Evolutionary conservation across 2,329 filamentous ascomycete species (phyloP), one percentile per base, ranked within the genome.

Genomic region (Helotiales sp.): DNA sequence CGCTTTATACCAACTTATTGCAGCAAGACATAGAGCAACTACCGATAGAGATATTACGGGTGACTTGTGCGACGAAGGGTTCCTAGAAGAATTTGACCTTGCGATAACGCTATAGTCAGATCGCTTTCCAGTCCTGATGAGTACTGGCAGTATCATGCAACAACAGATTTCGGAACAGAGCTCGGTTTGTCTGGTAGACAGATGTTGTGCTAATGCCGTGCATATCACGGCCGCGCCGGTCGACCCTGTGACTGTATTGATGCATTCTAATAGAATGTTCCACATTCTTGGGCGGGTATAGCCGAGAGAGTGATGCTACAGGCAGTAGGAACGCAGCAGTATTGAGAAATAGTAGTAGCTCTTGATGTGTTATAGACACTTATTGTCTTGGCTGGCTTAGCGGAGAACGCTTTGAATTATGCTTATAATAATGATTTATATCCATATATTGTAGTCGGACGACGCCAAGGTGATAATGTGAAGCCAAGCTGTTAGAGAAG

Each of bases 91-190:
- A 48, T 1, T 31, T 10, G 3, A 5, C 24, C 15, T n/a, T n/a
- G 46, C 13, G 10, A 17, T 22, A 30, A n/a, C 31, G 27, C 12
- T 38, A 36, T 31, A 10, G 9, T 53, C 27, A 2, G 25, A 25
- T 53, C 13, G 38, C 3, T 31, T 46, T 34, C 7, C 9, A 22
- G 24, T 25, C 19, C 22, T 44, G 24, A 33, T 31, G 5, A 53
- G 51, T 8, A 53, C 12, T 17, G 51, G 51, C 34, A 53, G 38
- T 7, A 53, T 22, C 3, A 44, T 25, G 36, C 51, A 53, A n/a
- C 51, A 53, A 5, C 27, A 25, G 2, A 44, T 44, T 15, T 53
- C 51, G 12, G 51, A 53, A 33, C 5, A 31, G 25, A 33, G 5
- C 38, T 53, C 51, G n/a, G 36, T 22, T 31, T 30, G 34, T 33